Base-by-base conservation (phyloP, 2,329 filamentous ascomycete genomes). In the Pseudopithomyces maydicus region DNA sequence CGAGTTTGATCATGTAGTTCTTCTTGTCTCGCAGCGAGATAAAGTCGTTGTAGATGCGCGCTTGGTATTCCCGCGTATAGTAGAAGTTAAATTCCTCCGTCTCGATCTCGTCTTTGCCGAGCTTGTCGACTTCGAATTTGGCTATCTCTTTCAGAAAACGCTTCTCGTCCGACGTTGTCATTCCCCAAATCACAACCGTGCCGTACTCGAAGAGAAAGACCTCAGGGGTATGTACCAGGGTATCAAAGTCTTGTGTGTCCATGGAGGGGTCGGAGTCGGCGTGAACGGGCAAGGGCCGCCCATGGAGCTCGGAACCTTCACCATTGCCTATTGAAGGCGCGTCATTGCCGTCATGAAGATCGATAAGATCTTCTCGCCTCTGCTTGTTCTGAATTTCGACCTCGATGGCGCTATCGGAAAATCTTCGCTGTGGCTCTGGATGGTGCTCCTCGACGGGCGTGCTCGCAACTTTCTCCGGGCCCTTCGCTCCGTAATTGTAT, bases 51-150 rank as follows among this genome's bases (percentile, higher is more conserved):
- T 99, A 99, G 76, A 99, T 99, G 50, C 95, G 89, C 20, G 95
- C 92, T 78, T 99, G 96, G 75, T 99, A 99, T 74, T 98, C 94
- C 69, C 90, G 86, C 2, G 95, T 98, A 80, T 99, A 98, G 81
- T 99, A 99, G 77, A 98, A 99, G 76, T 99, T 99, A 83, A 99
- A 99, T 71, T 94, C 92, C 77, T 99, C 95, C 45, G 92, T 91
- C 79, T 99, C 94, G 29, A 97, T 88, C 66, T 97, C 92, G 71
- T 96, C 93, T 11, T 89, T 86, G 23, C 88, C 88, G 47, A 98
- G 84, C 75, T 97, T 97, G 73, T 97, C 94, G 39, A 88, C 85
- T 76, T 97, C 95, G 67, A 98, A 99, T 71, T 95, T 97, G 55
- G 91, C 87, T 59, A 99, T 90, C 69, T 99, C 94, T 67, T 95